Evolutionary conservation across 164 flowering plant genomes (phyloP).

Genomic region (Vitis cinerea): DNA sequence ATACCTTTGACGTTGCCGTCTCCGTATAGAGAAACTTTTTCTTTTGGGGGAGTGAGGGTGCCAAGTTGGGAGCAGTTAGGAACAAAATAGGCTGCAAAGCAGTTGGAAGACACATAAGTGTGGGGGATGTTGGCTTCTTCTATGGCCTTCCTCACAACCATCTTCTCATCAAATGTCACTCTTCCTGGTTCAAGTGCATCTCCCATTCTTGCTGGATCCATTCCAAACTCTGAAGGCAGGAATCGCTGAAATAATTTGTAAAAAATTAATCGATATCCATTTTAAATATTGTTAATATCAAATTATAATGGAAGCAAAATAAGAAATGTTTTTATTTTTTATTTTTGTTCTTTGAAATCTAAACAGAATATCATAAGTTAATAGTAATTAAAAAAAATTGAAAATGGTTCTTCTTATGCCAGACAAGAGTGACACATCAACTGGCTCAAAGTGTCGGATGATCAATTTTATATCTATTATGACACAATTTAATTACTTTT

Average conservation of each 20-base stretch:
- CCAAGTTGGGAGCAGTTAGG: slow-evolving; percentile 21
- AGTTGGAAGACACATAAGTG: slow-evolving; percentile 27
- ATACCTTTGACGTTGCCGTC: slow-evolving; percentile 31
- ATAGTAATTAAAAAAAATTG: too few relatives aligned
- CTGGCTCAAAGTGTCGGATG: too few relatives aligned
- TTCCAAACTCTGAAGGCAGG: slow-evolving; percentile 34
- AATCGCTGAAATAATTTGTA: slow-evolving; percentile 15
- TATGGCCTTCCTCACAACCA: slow-evolving; percentile 21
- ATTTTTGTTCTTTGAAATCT: too few relatives aligned
- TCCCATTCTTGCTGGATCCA: slow-evolving; percentile 25
- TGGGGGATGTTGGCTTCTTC: slow-evolving; percentile 20
- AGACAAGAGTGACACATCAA: too few relatives aligned
- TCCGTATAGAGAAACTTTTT: slow-evolving; percentile 24
- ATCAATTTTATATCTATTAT: too few relatives aligned
- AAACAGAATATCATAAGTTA: too few relatives aligned
- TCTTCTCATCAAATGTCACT: slow-evolving; percentile 31
- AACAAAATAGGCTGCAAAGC: slow-evolving; percentile 33
- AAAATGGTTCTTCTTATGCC: too few relatives aligned
- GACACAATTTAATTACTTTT: too few relatives aligned
- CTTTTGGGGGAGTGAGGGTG: slow-evolving; percentile 23
- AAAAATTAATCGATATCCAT: too few relatives aligned
- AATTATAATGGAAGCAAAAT: too few relatives aligned
- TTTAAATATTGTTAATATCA: too few relatives aligned
- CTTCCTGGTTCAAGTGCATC: slow-evolving; percentile 29
- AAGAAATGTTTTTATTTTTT: too few relatives aligned